A percentile compares a stretch with the other conserved stretches of the same genome.
These are phyloP conservation scores for Russula dissimulans DNA, from an alignment of 768 basidiomycete genomes.

Conservation along the genomic window DNA sequence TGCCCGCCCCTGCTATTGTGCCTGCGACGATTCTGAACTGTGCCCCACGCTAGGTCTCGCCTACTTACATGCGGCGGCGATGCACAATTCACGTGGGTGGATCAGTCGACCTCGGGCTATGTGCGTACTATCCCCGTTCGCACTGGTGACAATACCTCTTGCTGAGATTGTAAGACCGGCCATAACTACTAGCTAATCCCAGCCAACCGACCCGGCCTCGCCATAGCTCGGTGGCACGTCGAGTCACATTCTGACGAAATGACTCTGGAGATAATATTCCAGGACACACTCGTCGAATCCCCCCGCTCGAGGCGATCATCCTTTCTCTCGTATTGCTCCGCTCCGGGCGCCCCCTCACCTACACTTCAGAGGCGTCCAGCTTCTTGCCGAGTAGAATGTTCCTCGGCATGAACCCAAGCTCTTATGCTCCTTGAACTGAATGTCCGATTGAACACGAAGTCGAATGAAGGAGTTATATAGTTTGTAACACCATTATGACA, in stretches of 20 bases:
- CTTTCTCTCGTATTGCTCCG: too few relatives aligned
- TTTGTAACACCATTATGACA: too few relatives aligned
- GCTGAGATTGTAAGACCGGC: neutral
- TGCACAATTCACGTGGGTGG: constrained; percentile 1
- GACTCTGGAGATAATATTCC: neutral
- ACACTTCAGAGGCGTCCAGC: neutral
- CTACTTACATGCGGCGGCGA: neutral
- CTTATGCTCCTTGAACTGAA: too few relatives aligned
- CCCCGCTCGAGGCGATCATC: neutral
- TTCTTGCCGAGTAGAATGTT: neutral
- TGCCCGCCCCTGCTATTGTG: neutral
- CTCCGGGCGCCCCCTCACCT: neutral
- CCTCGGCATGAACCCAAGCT: too few relatives aligned
- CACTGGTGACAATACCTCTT: too few relatives aligned
- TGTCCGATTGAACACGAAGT: too few relatives aligned
- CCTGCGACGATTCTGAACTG: neutral
- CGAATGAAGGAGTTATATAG: too few relatives aligned
- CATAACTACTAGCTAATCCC: neutral
- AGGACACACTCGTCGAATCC: neutral
- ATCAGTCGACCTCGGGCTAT: neutral
- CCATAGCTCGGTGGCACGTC: constrained; percentile 1
- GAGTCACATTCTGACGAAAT: neutral
- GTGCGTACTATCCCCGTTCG: neutral
- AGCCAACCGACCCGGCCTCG: constrained; percentile 3
- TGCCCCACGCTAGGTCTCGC: constrained; percentile 1